Base-by-base conservation (phyloP, 2,329 filamentous ascomycete genomes). In the Blastomyces gilchristii region DNA sequence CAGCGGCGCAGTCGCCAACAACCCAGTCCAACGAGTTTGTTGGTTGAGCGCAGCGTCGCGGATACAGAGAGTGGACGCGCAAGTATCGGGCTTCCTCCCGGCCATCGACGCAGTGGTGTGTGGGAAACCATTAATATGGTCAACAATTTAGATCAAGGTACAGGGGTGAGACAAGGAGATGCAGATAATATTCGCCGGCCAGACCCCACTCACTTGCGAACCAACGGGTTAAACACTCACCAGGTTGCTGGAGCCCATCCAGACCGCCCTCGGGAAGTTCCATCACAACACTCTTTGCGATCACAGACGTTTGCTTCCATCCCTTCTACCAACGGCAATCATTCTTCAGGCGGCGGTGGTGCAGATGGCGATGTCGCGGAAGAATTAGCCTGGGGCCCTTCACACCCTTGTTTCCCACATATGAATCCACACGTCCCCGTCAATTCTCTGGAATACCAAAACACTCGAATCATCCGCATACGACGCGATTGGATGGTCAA, bases 361-460 rank as follows among this genome's bases (percentile, higher is more conserved):
- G 73, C 68, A 14, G 64, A 64, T 11, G 72, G 80, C 41, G 83
- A 87, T 58, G 75, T 71, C 28, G 86, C 85, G 37, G 81, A 86
- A 61, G 88, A 89, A 66, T 85, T 91, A 60, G 85, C 91, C 75
- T 99, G 94, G 94, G 93, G 94, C 0, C 91, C 92, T 16, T 86
- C 88, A 50, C 94, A 99, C 73, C 93, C 94, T 4, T 99, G 94
- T 75, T 97, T 87, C 72, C 94, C 94, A 58, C 94, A 97, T 72
- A 79, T 91, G 49, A 97, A 97, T 71, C 89, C 92, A 0, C 92
- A 99, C 74, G 93, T 97, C 6, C 87, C 92, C 0, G 73, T 89
- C 12, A 81, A 86, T 63, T 95, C 90, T 8, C 81, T 84, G 16
- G 85, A 95, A 67, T 90, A 90, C 71, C 76, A 82, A 56, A 85